Percentiles rank a stretch among this genome's conserved stretches.
These are phyloP conservation scores for Fusarium sp. DNA, from an alignment of 2,329 filamentous ascomycete genomes.

Conservation along the genomic window DNA sequence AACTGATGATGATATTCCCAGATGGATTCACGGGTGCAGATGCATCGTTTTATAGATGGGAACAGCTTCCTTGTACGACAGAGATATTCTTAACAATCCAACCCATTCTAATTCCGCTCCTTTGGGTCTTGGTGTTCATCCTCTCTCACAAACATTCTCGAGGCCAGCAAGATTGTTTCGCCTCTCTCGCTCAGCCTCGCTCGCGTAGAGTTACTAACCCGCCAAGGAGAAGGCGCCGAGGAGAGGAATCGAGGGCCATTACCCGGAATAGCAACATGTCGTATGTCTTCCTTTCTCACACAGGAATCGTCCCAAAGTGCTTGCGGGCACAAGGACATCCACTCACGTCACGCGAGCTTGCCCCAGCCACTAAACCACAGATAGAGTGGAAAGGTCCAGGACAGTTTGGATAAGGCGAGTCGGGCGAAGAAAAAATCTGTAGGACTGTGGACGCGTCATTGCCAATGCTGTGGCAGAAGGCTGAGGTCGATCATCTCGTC, in stretches of 20 bases:
- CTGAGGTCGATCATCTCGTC: constrained; percentile 1
- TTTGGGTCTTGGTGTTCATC: not conserved
- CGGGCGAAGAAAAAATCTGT: not conserved
- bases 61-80: not conserved
- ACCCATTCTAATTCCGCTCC: not conserved
- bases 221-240: constrained; percentile 6
- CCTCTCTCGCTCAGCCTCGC: constrained; percentile 29
- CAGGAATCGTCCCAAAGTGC: not conserved
- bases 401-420: not conserved
- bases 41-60: constrained; percentile 23
- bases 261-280: constrained; percentile 41
- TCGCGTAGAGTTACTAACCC: constrained; percentile 1
- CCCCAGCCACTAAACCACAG: constrained; percentile 16
- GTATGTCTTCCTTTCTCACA: constrained; percentile 18
- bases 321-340: not conserved
- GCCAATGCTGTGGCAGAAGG: constrained; percentile 1
- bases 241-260: not conserved
- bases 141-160: not conserved
- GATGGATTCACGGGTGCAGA: not conserved
- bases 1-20: not conserved
- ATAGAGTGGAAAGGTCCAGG: not conserved
- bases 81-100: not conserved
- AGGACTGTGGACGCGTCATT: constrained; percentile 24
- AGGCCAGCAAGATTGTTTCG: not conserved
- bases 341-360: constrained; percentile 20